phyloP scores from a whole-genome alignment of 108 stramenopile species.

The Nitzschia putrida region DNA sequence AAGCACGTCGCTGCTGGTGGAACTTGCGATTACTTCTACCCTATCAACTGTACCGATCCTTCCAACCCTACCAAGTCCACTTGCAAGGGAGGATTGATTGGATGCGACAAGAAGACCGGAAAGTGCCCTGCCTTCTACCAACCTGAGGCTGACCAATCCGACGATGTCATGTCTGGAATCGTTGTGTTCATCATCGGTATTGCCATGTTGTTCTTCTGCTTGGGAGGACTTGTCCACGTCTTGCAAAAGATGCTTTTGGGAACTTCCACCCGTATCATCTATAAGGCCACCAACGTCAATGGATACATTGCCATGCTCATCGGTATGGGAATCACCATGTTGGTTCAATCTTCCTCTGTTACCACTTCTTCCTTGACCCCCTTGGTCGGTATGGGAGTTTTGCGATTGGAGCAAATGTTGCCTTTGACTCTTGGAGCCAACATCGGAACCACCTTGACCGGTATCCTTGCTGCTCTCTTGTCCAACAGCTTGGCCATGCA shows the following conservation, averaged over 20 bases:
- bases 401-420: constrained; percentile 69
- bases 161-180: constrained; percentile 72
- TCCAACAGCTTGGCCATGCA: constrained; percentile 64
- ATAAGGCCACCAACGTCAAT: constrained; percentile 87
- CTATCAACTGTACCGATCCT: constrained; percentile 49
- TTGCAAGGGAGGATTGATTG: constrained; percentile 71
- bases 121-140: constrained; percentile 82
- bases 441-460: constrained; percentile 83
- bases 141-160: constrained; percentile 53
- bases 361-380: constrained; percentile 81
- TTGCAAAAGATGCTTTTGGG: constrained; percentile 77
- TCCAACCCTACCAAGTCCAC: constrained; percentile 49
- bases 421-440: constrained; percentile 83
- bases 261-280: constrained; percentile 74
- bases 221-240: constrained; percentile 76
- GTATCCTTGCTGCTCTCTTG: constrained; percentile 67
- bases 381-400: constrained; percentile 71
- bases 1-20: constrained; percentile 63
- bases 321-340: constrained; percentile 76
- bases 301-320: constrained; percentile 78
- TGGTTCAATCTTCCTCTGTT: constrained; percentile 81
- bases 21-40: constrained; percentile 65
- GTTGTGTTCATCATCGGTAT: constrained; percentile 73
- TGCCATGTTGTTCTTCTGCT: constrained; percentile 70
- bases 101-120: constrained; percentile 56